phyloP scores from a whole-genome alignment of 441 rosid genomes.

The Populus trichocarpa region DNA sequence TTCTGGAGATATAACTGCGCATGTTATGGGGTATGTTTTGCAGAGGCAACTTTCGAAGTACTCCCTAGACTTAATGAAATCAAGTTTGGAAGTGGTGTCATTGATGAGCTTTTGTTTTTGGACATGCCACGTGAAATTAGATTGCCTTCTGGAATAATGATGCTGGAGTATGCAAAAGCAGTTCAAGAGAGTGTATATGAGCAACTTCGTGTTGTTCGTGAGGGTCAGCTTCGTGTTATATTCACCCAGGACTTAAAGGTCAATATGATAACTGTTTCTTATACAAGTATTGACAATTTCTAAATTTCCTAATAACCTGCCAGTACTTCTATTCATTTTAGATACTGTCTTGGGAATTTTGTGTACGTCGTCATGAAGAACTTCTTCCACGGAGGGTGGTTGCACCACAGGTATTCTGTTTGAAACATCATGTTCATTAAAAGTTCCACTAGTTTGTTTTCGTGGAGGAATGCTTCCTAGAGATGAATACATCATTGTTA shows the following conservation, averaged over 20 bases:
- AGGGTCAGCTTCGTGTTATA: slow-evolving; percentile 93
- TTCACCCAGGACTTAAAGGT: slow-evolving; percentile 95
- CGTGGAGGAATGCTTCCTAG: neutral
- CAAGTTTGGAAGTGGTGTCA: slow-evolving; percentile 95
- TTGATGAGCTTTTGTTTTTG: slow-evolving; percentile 91
- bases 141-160: slow-evolving; percentile 74
- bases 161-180: slow-evolving; percentile 85
- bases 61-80: slow-evolving; percentile 95
- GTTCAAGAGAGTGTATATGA: slow-evolving; percentile 97
- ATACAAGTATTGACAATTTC: neutral
- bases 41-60: slow-evolving; percentile 98
- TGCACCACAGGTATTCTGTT: slow-evolving; percentile 80
- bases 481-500: neutral
- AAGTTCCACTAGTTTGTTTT: neutral
- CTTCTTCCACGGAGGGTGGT: slow-evolving; percentile 93
- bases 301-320: slow-evolving; percentile 10
- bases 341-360: slow-evolving; percentile 98
- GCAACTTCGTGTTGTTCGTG: slow-evolving; percentile 96
- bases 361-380: slow-evolving; percentile 94
- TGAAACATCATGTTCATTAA: slow-evolving; percentile 4
- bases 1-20: slow-evolving; percentile 1
- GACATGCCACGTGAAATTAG: slow-evolving; percentile 86
- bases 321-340: slow-evolving; percentile 25
- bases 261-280: slow-evolving; percentile 14
- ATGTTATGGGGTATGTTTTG: slow-evolving; percentile 15